A percentile compares a stretch with the other conserved stretches of the same genome.
These are phyloP conservation scores for Aegilops longissima DNA, from an alignment of 176 grass and related monocot genomes.

Conservation along the genomic window DNA sequence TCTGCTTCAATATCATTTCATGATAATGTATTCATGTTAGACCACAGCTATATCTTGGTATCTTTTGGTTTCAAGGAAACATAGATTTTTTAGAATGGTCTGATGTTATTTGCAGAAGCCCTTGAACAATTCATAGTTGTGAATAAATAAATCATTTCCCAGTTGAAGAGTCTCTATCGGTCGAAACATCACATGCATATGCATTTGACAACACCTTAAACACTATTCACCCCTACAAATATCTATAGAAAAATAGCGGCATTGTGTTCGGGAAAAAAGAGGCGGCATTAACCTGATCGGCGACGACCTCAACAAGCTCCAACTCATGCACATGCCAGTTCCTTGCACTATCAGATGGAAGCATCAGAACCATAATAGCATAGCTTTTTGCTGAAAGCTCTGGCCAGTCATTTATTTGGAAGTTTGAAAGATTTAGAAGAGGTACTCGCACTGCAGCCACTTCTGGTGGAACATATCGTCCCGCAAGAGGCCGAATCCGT, in stretches of 20 bases:
- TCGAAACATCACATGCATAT: neutral
- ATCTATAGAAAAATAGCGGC: neutral
- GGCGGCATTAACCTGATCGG: slow-evolving; percentile 69
- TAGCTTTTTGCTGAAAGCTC: slow-evolving; percentile 80
- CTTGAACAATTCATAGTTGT: neutral
- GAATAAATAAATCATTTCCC: neutral
- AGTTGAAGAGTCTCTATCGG: neutral
- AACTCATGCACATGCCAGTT: slow-evolving; percentile 86
- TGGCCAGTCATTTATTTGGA: slow-evolving; percentile 81
- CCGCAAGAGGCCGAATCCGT: slow-evolving; percentile 41
- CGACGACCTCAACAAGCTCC: slow-evolving; percentile 91
- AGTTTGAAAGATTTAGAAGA: slow-evolving; percentile 83
- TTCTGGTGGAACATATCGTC: slow-evolving; percentile 73
- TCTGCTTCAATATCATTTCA: neutral
- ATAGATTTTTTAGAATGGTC: neutral
- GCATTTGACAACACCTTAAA: neutral
- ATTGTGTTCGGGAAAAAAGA: neutral
- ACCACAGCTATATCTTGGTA: neutral
- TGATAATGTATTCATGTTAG: neutral
- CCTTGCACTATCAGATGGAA: slow-evolving; percentile 80
- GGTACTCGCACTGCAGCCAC: slow-evolving; percentile 84
- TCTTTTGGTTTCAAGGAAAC: neutral
- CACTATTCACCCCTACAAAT: neutral
- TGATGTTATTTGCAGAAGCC: neutral
- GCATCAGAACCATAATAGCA: slow-evolving; percentile 89